Evolutionary conservation across 176 grass and related monocot species (phyloP), one percentile per base, ranked within the genome.

Genomic region (Elaeis guineensis): DNA sequence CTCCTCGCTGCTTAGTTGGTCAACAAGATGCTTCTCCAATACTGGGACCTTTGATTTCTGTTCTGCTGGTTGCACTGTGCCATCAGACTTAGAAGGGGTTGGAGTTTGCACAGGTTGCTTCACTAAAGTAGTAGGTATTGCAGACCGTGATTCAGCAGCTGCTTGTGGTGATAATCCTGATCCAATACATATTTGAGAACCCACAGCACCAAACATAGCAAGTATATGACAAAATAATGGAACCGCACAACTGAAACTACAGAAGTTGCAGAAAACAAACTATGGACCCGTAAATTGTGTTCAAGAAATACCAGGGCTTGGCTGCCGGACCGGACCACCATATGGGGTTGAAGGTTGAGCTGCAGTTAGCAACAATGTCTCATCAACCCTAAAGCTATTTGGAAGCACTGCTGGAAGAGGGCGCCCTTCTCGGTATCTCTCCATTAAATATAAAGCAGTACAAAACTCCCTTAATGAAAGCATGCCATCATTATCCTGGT

Each of bases 401-500:
- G 84, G 88, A 74, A 98, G 79, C 58, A 85, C 71, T 58, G 73
- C 76, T 82, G 94, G 94, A 78, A 98, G 84, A 66, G 82, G 82
- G 19, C 60, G 77, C 49, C 83, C 80, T 67, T 98, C 94, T 59
- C 94, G 81, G 48, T 85, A 74, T 66, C 94, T 85, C 81, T 98
- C 88, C 88, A 98, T 98, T 71, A 98, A 81, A 64, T 81, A 98
- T 35, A 98, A 84, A 64, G 94, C 88, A 60, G 78, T 81, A 67
- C 94, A 98, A 73, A 98, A 98, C 79, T 98, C 94, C 65, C 65
- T 78, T 50, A 98, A 81, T 59, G 94, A 89, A 51, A 98, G 76
- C 94, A 98, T 98, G 51, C 94, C 75, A 50, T 98, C 94, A 65
- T 98, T 98, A 85, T 98, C 94, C 82, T 98, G 94, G 71, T 98